Evolutionary conservation across 2,329 filamentous ascomycete genomes (phyloP).

Genomic region (Sporothrix inflata): DNA sequence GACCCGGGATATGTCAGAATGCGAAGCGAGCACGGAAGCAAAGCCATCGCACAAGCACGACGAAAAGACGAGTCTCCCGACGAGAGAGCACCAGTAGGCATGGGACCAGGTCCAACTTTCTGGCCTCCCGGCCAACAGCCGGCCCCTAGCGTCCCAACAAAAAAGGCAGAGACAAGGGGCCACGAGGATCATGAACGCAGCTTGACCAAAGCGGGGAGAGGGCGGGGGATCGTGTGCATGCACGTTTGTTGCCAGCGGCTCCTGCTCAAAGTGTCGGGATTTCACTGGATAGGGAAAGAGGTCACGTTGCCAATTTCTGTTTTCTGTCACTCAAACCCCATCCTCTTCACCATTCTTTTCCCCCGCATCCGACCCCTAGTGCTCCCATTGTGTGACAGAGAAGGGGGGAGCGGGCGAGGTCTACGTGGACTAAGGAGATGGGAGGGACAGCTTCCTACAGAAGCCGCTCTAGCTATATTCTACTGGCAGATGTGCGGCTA

Average conservation of each 20-base stretch:
- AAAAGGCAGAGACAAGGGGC: no score
- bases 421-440: conserved; percentile 1
- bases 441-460: not conserved
- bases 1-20: no score
- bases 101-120: no score
- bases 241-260: not conserved
- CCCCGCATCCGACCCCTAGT: conserved; percentile 6
- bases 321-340: not conserved
- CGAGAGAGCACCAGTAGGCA: no score
- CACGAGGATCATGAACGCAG: not conserved
- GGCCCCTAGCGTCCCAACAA: not conserved
- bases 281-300: conserved; percentile 5
- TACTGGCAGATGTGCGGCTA: not conserved
- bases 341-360: not conserved
- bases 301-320: conserved; percentile 16
- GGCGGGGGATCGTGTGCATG: not conserved
- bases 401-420: not conserved
- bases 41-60: no score
- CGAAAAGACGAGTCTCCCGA: no score
- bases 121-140: no score
- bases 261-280: not conserved
- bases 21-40: no score
- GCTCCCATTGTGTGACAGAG: not conserved
- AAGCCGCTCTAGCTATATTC: no score
- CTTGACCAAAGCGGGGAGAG: not conserved